Conservation (phyloP, 768 basidiomycete genomes). For the Amanita muscaria region DNA sequence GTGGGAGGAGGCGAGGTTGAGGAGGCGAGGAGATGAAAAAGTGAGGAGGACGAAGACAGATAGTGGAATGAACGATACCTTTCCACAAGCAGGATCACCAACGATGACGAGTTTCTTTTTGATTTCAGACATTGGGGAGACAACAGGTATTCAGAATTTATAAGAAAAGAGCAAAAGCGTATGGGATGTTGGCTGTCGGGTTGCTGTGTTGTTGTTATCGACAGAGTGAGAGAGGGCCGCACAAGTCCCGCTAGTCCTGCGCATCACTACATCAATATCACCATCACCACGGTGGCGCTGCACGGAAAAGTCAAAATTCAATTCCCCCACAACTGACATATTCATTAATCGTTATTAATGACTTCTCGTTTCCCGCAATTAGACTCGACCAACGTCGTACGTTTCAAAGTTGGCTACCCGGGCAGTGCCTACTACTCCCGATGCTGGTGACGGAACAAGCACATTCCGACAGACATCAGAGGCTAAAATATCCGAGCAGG, state of each 20-base stretch:
- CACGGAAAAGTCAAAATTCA: too few relatives aligned
- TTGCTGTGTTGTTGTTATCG: too few relatives aligned
- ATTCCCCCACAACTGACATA: too few relatives aligned
- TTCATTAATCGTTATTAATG: constrained; percentile 49
- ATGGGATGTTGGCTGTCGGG: too few relatives aligned
- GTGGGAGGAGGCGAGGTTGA: constrained; percentile 7
- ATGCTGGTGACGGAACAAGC: too few relatives aligned
- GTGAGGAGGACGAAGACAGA: constrained; percentile 10
- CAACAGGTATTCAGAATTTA: constrained; percentile 9
- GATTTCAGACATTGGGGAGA: constrained; percentile 99
- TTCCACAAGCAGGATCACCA: constrained; percentile 95
- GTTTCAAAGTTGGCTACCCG: constrained; percentile 37
- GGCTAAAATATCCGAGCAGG: constrained; percentile 28
- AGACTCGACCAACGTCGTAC: constrained; percentile 50
- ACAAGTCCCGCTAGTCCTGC: too few relatives aligned
- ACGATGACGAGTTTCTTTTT: constrained; percentile 98
- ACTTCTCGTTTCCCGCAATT: constrained; percentile 69
- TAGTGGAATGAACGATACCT: too few relatives aligned
- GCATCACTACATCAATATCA: too few relatives aligned
- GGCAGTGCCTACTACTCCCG: too few relatives aligned
- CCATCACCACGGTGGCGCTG: too few relatives aligned
- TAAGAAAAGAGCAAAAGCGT: neutral
- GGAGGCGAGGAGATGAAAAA: constrained; percentile 13
- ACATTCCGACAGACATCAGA: constrained; percentile 6
- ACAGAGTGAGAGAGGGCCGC: too few relatives aligned